Evolutionary conservation across 495 filamentous ascomycete species (phyloP).

Genomic region (Oleoguttula mirabilis): DNA sequence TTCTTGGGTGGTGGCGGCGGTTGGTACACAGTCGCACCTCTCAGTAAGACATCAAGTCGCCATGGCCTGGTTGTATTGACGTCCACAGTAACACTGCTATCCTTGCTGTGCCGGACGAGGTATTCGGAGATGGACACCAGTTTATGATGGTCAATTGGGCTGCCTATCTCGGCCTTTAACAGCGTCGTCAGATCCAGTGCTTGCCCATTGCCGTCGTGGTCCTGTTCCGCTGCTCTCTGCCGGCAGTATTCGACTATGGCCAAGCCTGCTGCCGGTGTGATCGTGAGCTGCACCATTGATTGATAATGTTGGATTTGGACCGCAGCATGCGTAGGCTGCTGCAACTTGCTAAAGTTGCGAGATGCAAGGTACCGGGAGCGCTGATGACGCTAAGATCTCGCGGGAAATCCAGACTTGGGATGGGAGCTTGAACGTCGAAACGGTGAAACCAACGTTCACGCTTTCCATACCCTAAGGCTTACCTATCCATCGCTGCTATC

Average conservation of each 20-base stretch:
- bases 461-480: no score
- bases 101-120: slow-evolving; percentile 35
- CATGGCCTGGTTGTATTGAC: slow-evolving; percentile 17
- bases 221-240: neutral
- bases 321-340: no score
- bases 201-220: neutral
- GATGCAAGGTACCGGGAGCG: no score
- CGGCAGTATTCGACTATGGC: slow-evolving; percentile 38
- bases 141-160: slow-evolving; percentile 69
- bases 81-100: slow-evolving; percentile 9
- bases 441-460: no score
- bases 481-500: no score
- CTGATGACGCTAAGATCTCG: no score
- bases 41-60: slow-evolving; percentile 52
- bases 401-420: no score
- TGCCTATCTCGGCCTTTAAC: slow-evolving; percentile 34
- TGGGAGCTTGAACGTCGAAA: no score
- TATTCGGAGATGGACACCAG: slow-evolving; percentile 54
- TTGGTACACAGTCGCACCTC: slow-evolving; percentile 59
- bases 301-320: no score
- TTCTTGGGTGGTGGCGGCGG: slow-evolving; percentile 66
- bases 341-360: no score
- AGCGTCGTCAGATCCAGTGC: slow-evolving; percentile 31
- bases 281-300: slow-evolving; percentile 68
- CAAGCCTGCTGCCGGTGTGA: slow-evolving; percentile 57